Evolutionary conservation across 805 yeast genomes (phyloP).

Genomic region (Priceomyces fermenticarens): DNA sequence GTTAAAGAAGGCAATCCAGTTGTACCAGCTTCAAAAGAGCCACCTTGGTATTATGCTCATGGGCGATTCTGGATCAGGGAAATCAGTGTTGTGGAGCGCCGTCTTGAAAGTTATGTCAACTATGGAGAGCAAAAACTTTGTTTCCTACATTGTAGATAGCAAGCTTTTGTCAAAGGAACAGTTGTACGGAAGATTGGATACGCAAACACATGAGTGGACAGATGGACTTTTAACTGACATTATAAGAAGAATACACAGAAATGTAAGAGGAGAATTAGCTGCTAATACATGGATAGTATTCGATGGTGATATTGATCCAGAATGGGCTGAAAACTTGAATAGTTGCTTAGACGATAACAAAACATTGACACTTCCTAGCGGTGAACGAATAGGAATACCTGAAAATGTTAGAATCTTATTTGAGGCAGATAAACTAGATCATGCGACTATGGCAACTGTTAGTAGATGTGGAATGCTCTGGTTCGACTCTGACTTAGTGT

Average conservation of each 20-base stretch:
- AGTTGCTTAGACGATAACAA: conserved; percentile 89
- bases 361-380: conserved; percentile 78
- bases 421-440: conserved; percentile 64
- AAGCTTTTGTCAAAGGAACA: conserved; percentile 66
- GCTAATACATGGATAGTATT: conserved; percentile 74
- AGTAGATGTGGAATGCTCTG: conserved; percentile 90
- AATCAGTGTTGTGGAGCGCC: conserved; percentile 51
- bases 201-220: conserved; percentile 83
- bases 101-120: conserved; percentile 44
- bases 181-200: conserved; percentile 69
- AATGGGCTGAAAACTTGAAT: conserved; percentile 88
- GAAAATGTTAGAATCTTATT: conserved; percentile 62
- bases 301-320: conserved; percentile 93
- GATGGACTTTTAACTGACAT: conserved; percentile 80
- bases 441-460: conserved; percentile 87
- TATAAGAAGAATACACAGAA: conserved; percentile 54
- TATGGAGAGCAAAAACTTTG: conserved; percentile 33
- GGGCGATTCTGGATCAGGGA: conserved; percentile 77
- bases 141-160: conserved; percentile 59
- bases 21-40: conserved; percentile 55
- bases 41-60: conserved; percentile 82
- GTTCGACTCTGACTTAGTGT: conserved; percentile 43
- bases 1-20: conserved; percentile 56
- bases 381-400: conserved; percentile 76
- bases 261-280: conserved; percentile 54